Base-by-base conservation (phyloP, 306 rosid species). In the Datisca glomerata region DNA sequence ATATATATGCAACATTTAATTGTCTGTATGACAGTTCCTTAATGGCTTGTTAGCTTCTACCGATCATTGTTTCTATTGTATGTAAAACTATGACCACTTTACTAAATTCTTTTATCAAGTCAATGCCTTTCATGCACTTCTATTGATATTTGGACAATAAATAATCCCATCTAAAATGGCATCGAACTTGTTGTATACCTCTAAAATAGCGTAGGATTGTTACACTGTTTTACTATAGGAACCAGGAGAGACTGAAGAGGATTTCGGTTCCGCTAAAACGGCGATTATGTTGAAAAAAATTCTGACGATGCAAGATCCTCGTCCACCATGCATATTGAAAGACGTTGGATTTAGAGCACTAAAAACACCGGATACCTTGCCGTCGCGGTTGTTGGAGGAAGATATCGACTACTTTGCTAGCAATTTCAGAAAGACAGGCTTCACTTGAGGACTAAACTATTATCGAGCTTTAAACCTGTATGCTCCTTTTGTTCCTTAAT, bases 381-480 rank as follows among this genome's bases (percentile, higher is more conserved):
- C 68, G 3, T 21, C 31, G 10, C 47, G 68, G 61, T 44, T 62
- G 28, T 33, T 45, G 2, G 51, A 62, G 25, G 51, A 62, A 16
- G 62, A 54, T 22, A 21, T 41, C 38, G n/a, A 49, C 21, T 54
- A 54, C 34, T 54, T 18, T 13, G 68, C 47, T 8, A 21, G 12
- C 4, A 63, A 63, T 14, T 63, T 23, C 40, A 15, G 37, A 28
- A 44, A 55, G 39, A 47, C 19, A n/a, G 62, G 62, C 40, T 53
- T 54, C 60, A 47, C 45, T 6, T 55, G 68, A 39, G 61, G 61
- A 18, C 24, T 47, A 18, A 62, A 62, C 51, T 47, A 53, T 24
- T 54, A 31, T 15, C 39, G 68, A 6, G 60, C 48, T 33, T n/a
- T 54, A 5, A 18, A 40, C 19, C 19, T 39, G 56, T 59, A 41